Evolutionary conservation across 352 stramenopile genomes (phyloP), one percentile per base, ranked within the genome.

Genomic region (Pythium vanterpoolii): DNA sequence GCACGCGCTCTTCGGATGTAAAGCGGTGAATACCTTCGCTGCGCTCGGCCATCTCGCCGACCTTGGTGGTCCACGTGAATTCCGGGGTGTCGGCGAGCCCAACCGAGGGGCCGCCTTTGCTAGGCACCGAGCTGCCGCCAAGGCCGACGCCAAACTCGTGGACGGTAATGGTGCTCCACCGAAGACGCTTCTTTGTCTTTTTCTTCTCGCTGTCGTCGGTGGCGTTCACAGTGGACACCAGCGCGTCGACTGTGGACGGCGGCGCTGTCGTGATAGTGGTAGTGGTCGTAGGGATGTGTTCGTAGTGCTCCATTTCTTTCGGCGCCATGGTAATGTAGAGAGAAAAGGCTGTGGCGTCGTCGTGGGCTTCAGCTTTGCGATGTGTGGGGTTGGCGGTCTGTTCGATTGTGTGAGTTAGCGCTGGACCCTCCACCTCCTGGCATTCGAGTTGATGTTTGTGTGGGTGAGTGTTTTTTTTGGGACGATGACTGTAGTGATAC

Each of bases 121-220:
- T 46, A n/a, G 73, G 65, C 27, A 81, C 63, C 23, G 70, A 55
- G 57, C 67, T 75, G 33, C 70, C 73, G 47, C 73, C 73, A 34
- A 79, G 55, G 14, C 64, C 70, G n/a, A 81, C 61, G 42, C 70
- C 73, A 47, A 81, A 81, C 56, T 81, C 73, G 62, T 81, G 62
- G 10, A 81, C 60, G 13, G 73, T 81, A 53, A 78, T 72, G 46
- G 70, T 81, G 8, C 63, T 72, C 69, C 69, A 81, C 13, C 69
- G 57, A 60, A 81, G 53, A 30, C 58, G 61, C 59, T 80, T 80
- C 49, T 80, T 86, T 23, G 74, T 89, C 10, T 67, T 86, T 73
- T 74, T 83, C 18, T 72, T 85, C 59, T 46, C 40, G n/a, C 21
- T 27, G 40, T 82, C 84, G 59, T 85, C 76, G 39, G 72, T 71